Evolutionary conservation across 1,284 basidiomycete species (phyloP), one percentile per base, ranked within the genome.

Genomic region (Volvariella surrecta): DNA sequence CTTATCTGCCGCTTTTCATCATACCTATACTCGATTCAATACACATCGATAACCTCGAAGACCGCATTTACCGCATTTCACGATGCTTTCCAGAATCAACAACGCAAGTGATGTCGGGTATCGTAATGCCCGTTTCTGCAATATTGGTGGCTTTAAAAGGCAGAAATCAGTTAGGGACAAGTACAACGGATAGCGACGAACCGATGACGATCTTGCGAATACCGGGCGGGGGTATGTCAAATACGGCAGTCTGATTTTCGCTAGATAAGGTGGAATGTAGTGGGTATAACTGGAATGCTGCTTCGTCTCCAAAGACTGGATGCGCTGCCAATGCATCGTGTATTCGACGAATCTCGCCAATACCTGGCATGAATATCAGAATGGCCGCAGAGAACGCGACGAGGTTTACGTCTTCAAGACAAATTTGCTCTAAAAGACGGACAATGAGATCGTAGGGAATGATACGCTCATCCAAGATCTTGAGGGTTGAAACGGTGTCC

Each of bases 1-100:
- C 91, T 96, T 44, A 98, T 82, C 57, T 99, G 95, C 4, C 95
- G 80, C 65, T 98, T 99, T 67, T 99, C 96, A 58, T 99, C 95
- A 57, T 94, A 99, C 50, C 89, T 90, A 39, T 17, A 40, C 49
- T 17, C 28, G 11, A 38, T 13, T 57, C 2, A 44, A 46, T 52
- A 18, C 45, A 38, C 20, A n/a, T 45, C 16, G 39, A 24, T 3
- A 22, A 19, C 45, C 6, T 22, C 37, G 28, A 8, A 9, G 3
- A 30, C 8, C 3, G 6, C 24, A 52, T 54, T 44, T 50, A 86
- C 83, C 86, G 78, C 85, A 95, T 94, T 65, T 92, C 85, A 49
- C 89, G 76, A 58, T 99, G 94, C 58, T 92, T 94, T 39, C 96
- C 96, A 0, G 83, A 80, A 60, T 99, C 96, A 45, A 99, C 94